These are phyloP conservation scores for Dothistroma pini DNA, from an alignment of 2,329 filamentous ascomycete species.

Conservation along the genomic window DNA sequence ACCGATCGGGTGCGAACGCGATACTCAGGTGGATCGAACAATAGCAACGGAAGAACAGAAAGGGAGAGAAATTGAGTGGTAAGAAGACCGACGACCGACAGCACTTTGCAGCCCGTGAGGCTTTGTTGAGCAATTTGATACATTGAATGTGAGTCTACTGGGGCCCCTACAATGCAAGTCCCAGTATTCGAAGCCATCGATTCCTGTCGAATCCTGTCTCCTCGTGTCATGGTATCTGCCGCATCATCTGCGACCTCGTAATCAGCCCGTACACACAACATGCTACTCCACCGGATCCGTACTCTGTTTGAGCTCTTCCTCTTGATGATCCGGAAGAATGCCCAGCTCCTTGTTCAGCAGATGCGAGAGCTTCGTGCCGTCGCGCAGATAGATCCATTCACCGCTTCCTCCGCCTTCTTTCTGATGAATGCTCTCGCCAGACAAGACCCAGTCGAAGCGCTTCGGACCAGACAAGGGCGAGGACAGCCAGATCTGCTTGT, in stretches of 20 bases:
- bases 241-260: conserved; percentile 1
- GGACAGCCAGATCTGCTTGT: conserved; percentile 95
- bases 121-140: background rate
- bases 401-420: conserved; percentile 73
- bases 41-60: background rate
- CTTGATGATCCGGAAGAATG: conserved; percentile 52
- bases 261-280: conserved; percentile 1
- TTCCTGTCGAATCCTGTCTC: background rate
- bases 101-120: background rate
- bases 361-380: conserved; percentile 70
- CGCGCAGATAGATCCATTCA: conserved; percentile 83
- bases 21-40: too few species aligned
- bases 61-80: background rate
- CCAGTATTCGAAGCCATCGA: background rate
- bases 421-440: conserved; percentile 67
- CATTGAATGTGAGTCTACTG: background rate
- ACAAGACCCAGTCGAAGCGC: conserved; percentile 83
- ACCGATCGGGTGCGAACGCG: too few species aligned
- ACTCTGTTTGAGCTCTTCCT: conserved; percentile 27
- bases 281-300: conserved; percentile 28
- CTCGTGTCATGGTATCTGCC: conserved; percentile 2
- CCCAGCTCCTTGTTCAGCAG: conserved; percentile 73
- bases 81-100: background rate
- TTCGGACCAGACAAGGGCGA: conserved; percentile 89
- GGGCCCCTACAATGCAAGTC: background rate